A percentile compares a stretch with the other conserved stretches of the same genome.
These are phyloP conservation scores for Bothia castanella DNA, from an alignment of 1,284 basidiomycete species.

Conservation along the genomic window DNA sequence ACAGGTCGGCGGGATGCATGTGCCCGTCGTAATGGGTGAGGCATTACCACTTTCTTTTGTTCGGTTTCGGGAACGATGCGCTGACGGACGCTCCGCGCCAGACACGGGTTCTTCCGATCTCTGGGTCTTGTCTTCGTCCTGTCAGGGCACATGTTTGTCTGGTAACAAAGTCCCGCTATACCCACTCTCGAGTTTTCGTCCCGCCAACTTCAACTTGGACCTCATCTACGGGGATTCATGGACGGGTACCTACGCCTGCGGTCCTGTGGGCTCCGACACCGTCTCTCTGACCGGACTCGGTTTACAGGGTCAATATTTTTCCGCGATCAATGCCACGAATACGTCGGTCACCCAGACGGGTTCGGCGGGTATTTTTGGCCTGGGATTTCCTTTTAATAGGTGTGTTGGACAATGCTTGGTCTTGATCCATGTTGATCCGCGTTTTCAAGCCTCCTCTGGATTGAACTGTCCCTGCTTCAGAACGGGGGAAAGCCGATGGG, in stretches of 20 bases:
- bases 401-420: conserved; percentile 16
- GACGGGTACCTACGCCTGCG: conserved; percentile 51
- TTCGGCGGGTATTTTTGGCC: conserved; percentile 51
- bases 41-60: neutral
- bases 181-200: conserved; percentile 38
- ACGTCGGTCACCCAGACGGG: conserved; percentile 43
- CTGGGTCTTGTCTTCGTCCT: conserved; percentile 52
- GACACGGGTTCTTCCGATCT: conserved; percentile 58
- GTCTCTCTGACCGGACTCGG: conserved; percentile 44
- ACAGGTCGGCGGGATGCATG: conserved; percentile 39
- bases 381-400: conserved; percentile 59
- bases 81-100: conserved; percentile 18
- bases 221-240: conserved; percentile 54
- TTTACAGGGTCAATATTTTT: conserved; percentile 45
- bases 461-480: conserved; percentile 23
- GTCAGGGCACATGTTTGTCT: conserved; percentile 32
- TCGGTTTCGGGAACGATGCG: neutral
- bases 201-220: conserved; percentile 37
- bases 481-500: conserved; percentile 3
- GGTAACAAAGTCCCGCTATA: conserved; percentile 34
- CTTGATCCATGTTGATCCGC: conserved; percentile 1
- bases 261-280: conserved; percentile 45
- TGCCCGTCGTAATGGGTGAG: conserved; percentile 46
- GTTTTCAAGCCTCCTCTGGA: conserved; percentile 32
- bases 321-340: conserved; percentile 53